phyloP scores from a whole-genome alignment of 1,139 yeast genomes.

The Nadsonia starkeyi-henricii region DNA sequence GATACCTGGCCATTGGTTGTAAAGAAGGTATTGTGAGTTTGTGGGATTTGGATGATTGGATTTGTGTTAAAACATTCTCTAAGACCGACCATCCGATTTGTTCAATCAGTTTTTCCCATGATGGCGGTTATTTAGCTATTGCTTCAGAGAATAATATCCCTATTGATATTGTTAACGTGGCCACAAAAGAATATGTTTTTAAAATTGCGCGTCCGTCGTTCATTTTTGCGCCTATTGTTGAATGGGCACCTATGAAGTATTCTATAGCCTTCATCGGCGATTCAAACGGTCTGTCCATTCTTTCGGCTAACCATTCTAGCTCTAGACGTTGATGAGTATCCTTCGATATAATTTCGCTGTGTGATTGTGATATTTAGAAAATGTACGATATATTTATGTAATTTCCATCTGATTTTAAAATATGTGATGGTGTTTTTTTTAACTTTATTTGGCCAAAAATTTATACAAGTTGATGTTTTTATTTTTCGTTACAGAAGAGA shows the following conservation, averaged over 20 bases:
- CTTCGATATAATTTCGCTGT: too few relatives aligned
- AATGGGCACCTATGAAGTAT: constrained; percentile 23
- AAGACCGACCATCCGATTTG: constrained; percentile 29
- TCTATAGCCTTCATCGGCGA: constrained; percentile 22
- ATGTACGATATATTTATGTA: too few relatives aligned
- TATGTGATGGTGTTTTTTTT: too few relatives aligned
- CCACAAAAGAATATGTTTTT: constrained; percentile 17
- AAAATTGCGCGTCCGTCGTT: constrained; percentile 9
- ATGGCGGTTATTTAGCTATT: constrained; percentile 23
- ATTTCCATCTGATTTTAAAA: too few relatives aligned
- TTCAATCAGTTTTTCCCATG: constrained; percentile 22
- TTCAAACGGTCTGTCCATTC: constrained; percentile 12
- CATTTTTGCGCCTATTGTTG: constrained; percentile 13
- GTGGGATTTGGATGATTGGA: constrained; percentile 40
- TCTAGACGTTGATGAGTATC: background rate
- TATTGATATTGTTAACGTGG: constrained; percentile 20
- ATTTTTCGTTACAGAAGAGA: too few relatives aligned
- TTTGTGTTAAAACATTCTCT: constrained; percentile 31
- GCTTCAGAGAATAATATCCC: constrained; percentile 19
- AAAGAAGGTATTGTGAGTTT: constrained; percentile 56
- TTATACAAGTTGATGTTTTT: too few relatives aligned
- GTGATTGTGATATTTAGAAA: too few relatives aligned
- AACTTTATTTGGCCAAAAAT: too few relatives aligned
- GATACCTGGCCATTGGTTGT: constrained; percentile 44
- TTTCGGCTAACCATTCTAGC: background rate